phyloP scores from a whole-genome alignment of 78 protist species.

The Tieghemostelium lacteum region DNA sequence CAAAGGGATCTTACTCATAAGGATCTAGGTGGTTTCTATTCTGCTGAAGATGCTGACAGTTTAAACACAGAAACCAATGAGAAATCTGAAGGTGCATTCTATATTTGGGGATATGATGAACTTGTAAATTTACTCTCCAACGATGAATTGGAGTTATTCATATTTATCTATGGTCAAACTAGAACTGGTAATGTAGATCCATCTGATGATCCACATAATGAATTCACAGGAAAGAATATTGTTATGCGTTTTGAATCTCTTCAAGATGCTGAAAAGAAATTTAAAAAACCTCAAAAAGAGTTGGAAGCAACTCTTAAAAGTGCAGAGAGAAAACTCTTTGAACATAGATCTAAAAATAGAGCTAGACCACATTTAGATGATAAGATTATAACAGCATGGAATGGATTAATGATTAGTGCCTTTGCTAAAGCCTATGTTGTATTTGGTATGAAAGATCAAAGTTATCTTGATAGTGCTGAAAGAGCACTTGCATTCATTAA shows the following conservation, averaged over 20 bases:
- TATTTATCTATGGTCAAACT: slow-evolving; percentile 23
- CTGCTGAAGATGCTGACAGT: slow-evolving; percentile 90
- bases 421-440: slow-evolving; percentile 54
- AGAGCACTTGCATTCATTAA: slow-evolving; percentile 66
- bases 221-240: slow-evolving; percentile 79
- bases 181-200: slow-evolving; percentile 81
- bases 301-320: neutral
- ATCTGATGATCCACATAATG: slow-evolving; percentile 86
- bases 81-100: slow-evolving; percentile 86
- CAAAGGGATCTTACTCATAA: slow-evolving; percentile 7
- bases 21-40: slow-evolving; percentile 78
- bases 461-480: slow-evolving; percentile 37
- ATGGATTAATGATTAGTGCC: slow-evolving; percentile 86
- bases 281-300: slow-evolving; percentile 15
- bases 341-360: slow-evolving; percentile 27
- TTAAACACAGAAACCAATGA: slow-evolving; percentile 15
- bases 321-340: slow-evolving; percentile 12
- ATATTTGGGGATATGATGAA: slow-evolving; percentile 80
- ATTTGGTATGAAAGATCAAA: neutral
- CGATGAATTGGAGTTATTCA: neutral
- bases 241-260: slow-evolving; percentile 8
- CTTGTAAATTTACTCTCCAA: neutral
- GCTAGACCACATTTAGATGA: slow-evolving; percentile 87
- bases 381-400: slow-evolving; percentile 87
- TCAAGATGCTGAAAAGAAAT: slow-evolving; percentile 39